Base-by-base conservation (phyloP, 2,329 filamentous ascomycete genomes). In the Chrysoporthe cubensis region DNA sequence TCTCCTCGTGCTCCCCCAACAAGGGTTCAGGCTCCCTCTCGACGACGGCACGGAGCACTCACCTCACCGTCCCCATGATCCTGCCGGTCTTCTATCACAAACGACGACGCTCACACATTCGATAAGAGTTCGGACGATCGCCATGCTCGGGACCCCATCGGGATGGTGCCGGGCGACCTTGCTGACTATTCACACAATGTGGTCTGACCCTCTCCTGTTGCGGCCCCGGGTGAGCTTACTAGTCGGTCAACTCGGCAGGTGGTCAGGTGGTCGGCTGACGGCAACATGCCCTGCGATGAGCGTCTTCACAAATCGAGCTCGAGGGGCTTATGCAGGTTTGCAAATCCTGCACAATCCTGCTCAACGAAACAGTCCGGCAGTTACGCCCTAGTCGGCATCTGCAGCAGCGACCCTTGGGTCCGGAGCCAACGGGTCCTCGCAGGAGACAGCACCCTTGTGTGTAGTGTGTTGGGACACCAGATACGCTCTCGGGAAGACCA, bases 201-300 rank as follows among this genome's bases (percentile, higher is more conserved):
- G 67, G 67, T 52, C 65, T 67, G 67, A 69, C 65, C 62, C 57
- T 69, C 65, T 65, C 46, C 67, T 67, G 67, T 67, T 67, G 44
- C 56, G 26, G 57, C n/a, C 9, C 57, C 40, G 18, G 44, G 37
- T 42, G 57, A 59, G 57, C 57, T 43, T 26, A 59, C 37, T 59
- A 59, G n/a, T 59, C 34, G 21, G 50, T 32, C 50, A 1, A 34
- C 2, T 57, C 34, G 54, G 8, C 54, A 57, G 54, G 13, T 57
- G 54, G 16, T 57, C 50, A 32, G 11, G 50, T 26, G 14, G 50
- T 57, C 32, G 42, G 58, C 58, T 61, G 21, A 61, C 43, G 58
- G 58, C 43, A 61, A n/a, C 1, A 57, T 40, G 32, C 32, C 32
- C 7, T 40, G 16, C 54, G 34, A 57, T 7, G 34, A 40, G 16